phyloP scores from a whole-genome alignment of 129 eudicot genomes.

The sunflower (Helianthus annuus) region DNA sequence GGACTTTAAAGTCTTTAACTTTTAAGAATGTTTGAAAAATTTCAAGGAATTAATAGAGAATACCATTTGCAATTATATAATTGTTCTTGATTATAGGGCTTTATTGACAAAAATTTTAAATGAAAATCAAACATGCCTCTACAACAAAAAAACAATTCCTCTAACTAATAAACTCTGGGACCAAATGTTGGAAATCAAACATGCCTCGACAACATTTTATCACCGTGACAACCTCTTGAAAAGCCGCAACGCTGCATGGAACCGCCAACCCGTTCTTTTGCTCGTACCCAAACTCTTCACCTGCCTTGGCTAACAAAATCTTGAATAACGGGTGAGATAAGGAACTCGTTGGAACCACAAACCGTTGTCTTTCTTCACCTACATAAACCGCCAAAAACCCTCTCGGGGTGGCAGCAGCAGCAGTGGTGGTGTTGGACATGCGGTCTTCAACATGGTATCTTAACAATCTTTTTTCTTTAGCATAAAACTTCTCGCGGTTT shows the following conservation, averaged over 20 bases:
- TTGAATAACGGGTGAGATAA: conserved; percentile 83
- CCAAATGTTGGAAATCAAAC: conserved; percentile 67
- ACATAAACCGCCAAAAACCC: conserved; percentile 73
- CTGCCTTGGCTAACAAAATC: conserved; percentile 78
- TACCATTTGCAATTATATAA: too few species aligned
- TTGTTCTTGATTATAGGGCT: too few species aligned
- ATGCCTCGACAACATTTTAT: conserved; percentile 59
- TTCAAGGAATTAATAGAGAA: too few species aligned
- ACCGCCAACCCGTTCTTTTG: conserved; percentile 61
- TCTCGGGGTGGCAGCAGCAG: conserved; percentile 35
- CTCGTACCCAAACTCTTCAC: conserved; percentile 55
- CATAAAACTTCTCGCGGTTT: neutral
- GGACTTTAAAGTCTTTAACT: too few species aligned
- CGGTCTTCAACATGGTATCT: conserved; percentile 11
- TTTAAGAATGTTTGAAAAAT: too few species aligned
- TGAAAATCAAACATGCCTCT: too few species aligned
- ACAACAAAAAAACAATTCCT: too few species aligned
- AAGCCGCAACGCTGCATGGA: conserved; percentile 65
- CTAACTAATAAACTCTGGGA: conserved; percentile 50
- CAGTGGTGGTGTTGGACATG: neutral
- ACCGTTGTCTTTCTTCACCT: conserved; percentile 67
- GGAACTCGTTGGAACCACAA: conserved; percentile 66
- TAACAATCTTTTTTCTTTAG: conserved; percentile 15
- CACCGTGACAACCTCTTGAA: conserved; percentile 63
- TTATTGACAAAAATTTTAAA: too few species aligned